Evolutionary conservation across 225 moss, liverwort and hornwort genomes (phyloP), one percentile per base, ranked within the genome.

Genomic region (Marchantia polymorpha): DNA sequence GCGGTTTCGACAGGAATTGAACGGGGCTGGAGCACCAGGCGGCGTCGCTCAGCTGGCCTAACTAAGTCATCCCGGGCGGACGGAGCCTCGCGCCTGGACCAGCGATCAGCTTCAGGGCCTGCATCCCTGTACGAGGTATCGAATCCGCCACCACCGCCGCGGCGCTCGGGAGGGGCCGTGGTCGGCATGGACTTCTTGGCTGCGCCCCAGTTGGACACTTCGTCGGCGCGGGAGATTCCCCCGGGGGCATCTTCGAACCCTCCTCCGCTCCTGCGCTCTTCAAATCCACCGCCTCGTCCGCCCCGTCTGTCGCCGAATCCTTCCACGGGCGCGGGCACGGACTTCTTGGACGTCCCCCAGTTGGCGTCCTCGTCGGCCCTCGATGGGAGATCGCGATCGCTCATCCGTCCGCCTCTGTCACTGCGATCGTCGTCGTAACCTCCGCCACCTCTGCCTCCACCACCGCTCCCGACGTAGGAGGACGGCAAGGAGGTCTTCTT

Each of bases 331-430:
- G 85, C 81, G 16, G 92, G 83, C 79, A 91, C 94, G 46, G 92
- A 91, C 92, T 94, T 96, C 91, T 96, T 96, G 84, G 83, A 25
- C 25, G 90, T 90, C 74, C 92, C 96, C 96, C 96, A 96, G 91
- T 93, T 92, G 14, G 94, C 92, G 46, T 92, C 96, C 86, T 94
- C 96, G 79, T 96, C 96, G 48, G 96, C 96, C 63, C 96, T 88
- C n/a, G 96, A 96, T 39, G 96, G 96, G 79, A 94, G 75, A 87
- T 96, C 94, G 52, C 96, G 92, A 86, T 96, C 96, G 78, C 94
- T 96, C 88, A 93, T 67, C 83, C 96, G 85, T 23, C 89, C 84
- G 12, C 91, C 91, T 9, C 89, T 83, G 14, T 82, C 81, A 39
- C 79, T 89, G 0, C 85, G 87, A 78, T 94, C 94, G 69, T 96